Base-by-base conservation (phyloP, 805 yeast species). In the Deakozyma indianensis region DNA sequence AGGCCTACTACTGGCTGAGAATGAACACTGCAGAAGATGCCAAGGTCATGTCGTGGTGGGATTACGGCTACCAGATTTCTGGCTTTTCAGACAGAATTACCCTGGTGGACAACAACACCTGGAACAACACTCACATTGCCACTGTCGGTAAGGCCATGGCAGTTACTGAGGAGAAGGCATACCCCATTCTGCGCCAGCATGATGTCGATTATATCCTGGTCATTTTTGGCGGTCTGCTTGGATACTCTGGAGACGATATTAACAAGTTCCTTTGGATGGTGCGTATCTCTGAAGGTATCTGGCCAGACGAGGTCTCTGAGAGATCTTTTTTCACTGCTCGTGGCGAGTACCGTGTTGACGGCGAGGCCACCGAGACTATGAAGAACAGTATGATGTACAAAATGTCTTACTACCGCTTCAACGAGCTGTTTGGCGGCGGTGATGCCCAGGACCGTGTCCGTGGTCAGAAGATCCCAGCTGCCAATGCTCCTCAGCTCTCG, bases 71-170 rank as follows among this genome's bases (percentile, higher is more conserved):
- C 66, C 99, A 92, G 70, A 92, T 92, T 58, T 98, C 98, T 56
- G 99, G 99, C 51, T 92, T 92, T 97, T 98, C 98, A 41, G 98
- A 92, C 66, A 78, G 99, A 60, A 90, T 97, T 52, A 92, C 99
- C 3, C 72, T 92, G 55, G 99, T 94, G 35, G 99, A 92, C 65
- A 92, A 92, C 74, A 92, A 92, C 68, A 92, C 99, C 9, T 92
- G 99, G 98, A 92, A 92, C 64, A 92, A 92, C 70, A 92, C 98
- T 2, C 99, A 92, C 63, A 94, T 92, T 65, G 99, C 98, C 53
- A 87, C 96, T 15, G 98, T 92, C 46, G 99, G 99, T 57, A 87
- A 87, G 64, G 97, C 97, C 18, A 86, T 92, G 96, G 77, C 94
- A 21, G 81, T 94, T 11, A 65, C 77, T 20, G 97, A 92, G 62